These are phyloP conservation scores for Quercus wislizeni DNA, from an alignment of 306 rosid genomes.

Conservation along the genomic window DNA sequence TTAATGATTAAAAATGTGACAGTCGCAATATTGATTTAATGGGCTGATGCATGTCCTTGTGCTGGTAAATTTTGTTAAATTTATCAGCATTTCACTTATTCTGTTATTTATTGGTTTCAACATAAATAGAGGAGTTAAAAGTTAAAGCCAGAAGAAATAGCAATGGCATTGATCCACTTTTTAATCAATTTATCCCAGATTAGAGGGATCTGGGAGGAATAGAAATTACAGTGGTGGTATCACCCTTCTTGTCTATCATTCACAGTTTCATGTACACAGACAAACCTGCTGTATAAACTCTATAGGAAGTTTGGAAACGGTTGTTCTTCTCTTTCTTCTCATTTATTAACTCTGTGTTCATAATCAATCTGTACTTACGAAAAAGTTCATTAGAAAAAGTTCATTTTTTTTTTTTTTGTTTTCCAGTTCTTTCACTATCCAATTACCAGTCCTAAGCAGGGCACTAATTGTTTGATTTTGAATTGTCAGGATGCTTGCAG, in stretches of 20 bases:
- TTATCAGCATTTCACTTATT: background rate
- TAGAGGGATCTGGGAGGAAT: background rate
- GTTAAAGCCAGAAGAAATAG: background rate
- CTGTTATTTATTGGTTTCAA: background rate
- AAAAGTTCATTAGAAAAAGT: background rate
- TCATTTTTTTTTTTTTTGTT: background rate
- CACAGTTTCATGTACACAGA: background rate
- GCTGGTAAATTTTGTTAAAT: background rate
- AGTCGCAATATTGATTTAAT: background rate
- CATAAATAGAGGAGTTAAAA: background rate
- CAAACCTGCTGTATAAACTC: background rate
- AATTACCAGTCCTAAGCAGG: background rate
- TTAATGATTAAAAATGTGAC: background rate
- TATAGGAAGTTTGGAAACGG: background rate
- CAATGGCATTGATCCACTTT: background rate
- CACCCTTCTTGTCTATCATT: background rate
- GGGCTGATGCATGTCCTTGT: background rate
- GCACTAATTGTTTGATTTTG: constrained; percentile 16
- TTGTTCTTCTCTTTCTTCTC: background rate
- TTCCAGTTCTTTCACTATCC: background rate
- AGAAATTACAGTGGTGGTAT: background rate
- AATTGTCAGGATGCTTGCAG: constrained; percentile 43
- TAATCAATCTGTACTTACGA: background rate
- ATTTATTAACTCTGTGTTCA: background rate
- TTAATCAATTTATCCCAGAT: background rate